Evolutionary conservation across 345 rosid genomes (phyloP).

Genomic region (Rhizophora mangle): DNA sequence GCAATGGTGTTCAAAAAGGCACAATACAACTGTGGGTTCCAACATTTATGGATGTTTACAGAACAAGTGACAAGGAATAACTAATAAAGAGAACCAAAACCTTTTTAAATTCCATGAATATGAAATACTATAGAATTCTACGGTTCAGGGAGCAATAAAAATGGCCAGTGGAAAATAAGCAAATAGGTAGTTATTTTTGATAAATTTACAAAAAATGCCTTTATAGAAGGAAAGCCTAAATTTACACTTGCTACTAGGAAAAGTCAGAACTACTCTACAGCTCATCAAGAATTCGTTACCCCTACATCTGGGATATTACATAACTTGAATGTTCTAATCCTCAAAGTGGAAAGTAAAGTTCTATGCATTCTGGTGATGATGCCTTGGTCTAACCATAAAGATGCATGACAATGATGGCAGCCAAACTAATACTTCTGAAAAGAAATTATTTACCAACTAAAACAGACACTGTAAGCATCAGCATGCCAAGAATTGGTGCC

Average conservation of each 20-base stretch:
- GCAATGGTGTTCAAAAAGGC: not conserved
- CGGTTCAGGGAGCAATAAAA: no score
- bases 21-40: not conserved
- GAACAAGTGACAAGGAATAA: slow-evolving; percentile 6
- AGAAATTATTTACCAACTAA: slow-evolving; percentile 63
- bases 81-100: not conserved
- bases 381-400: slow-evolving; percentile 1
- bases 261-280: no score
- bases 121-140: not conserved
- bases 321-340: not conserved
- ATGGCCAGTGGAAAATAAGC: no score
- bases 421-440: slow-evolving; percentile 3
- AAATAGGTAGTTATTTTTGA: no score
- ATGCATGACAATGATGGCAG: not conserved
- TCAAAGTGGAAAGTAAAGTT: slow-evolving; percentile 2
- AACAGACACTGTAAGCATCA: slow-evolving; percentile 71
- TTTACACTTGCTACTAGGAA: no score
- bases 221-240: no score
- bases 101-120: not conserved
- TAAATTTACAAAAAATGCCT: no score
- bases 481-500: slow-evolving; percentile 78
- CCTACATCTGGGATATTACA: no score
- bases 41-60: slow-evolving; percentile 1
- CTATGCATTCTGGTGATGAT: not conserved
- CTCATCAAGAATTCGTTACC: no score